Conservation (phyloP, 345 rosid genomes). For the Trapa incisa region DNA sequence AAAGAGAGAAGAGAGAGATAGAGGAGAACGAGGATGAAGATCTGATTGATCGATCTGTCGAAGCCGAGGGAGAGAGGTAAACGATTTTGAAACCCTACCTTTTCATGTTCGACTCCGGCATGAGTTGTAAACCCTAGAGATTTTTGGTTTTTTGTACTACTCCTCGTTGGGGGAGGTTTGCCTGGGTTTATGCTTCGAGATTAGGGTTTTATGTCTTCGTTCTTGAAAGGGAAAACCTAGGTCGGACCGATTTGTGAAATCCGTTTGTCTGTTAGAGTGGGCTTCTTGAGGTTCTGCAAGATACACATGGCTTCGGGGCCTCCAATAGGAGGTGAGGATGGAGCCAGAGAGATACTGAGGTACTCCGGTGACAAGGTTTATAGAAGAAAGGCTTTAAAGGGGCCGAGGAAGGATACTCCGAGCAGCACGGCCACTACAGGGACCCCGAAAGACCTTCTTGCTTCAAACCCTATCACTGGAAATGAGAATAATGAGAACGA, state of each 20-base stretch:
- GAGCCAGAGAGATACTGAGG: slow-evolving; percentile 53
- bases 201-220: slow-evolving; percentile 23
- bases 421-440: not conserved
- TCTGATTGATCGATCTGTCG: slow-evolving; percentile 15
- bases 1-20: not conserved
- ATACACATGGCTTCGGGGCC: slow-evolving; percentile 92
- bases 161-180: slow-evolving; percentile 4
- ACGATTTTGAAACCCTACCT: slow-evolving; percentile 6
- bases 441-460: slow-evolving; percentile 7
- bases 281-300: slow-evolving; percentile 27
- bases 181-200: slow-evolving; percentile 11
- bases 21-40: slow-evolving; percentile 8
- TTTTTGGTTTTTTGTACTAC: not conserved
- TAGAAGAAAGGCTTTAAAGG: slow-evolving; percentile 61
- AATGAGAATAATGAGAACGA: not conserved
- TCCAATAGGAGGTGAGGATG: slow-evolving; percentile 52
- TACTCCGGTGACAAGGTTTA: slow-evolving; percentile 54
- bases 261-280: slow-evolving; percentile 13
- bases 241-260: slow-evolving; percentile 1
- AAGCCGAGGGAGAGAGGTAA: slow-evolving; percentile 1
- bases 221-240: slow-evolving; percentile 2
- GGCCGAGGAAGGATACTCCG: slow-evolving; percentile 20
- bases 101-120: not conserved
- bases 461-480: not conserved
- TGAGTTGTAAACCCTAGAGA: not conserved